These are phyloP conservation scores for Geotrichum phurueaensis DNA, from an alignment of 1,139 yeast genomes.

Conservation along the genomic window DNA sequence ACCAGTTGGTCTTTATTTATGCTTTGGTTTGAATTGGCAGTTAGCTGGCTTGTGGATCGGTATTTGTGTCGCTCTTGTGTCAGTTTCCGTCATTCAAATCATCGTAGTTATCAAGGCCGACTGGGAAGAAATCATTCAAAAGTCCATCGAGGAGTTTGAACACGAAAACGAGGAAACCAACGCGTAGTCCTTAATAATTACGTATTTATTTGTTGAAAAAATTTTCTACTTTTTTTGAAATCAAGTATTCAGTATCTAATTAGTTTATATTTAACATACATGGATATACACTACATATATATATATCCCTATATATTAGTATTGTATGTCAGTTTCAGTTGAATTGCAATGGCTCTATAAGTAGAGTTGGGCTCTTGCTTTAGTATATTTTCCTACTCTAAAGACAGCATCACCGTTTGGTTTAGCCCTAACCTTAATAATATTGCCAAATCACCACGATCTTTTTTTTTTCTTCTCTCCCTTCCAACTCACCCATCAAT, in stretches of 20 bases:
- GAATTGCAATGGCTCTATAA: background rate
- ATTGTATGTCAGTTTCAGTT: too few species aligned
- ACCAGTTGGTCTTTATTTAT: slow-evolving; percentile 63
- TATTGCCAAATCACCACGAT: background rate
- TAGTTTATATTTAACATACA: too few species aligned
- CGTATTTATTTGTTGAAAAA: background rate
- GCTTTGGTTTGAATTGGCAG: slow-evolving; percentile 48
- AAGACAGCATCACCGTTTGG: background rate
- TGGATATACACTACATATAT: too few species aligned
- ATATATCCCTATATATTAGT: background rate
- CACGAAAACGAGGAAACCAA: background rate
- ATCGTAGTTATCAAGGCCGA: slow-evolving; percentile 12
- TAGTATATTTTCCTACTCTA: background rate
- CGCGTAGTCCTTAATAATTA: background rate
- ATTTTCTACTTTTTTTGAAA: background rate
- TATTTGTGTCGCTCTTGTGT: slow-evolving; percentile 49
- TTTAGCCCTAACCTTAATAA: background rate
- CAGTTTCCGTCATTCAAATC: slow-evolving; percentile 16
- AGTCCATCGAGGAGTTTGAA: slow-evolving; percentile 14
- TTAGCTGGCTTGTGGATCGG: slow-evolving; percentile 78
- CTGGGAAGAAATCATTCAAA: slow-evolving; percentile 16
- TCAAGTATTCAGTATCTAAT: background rate
- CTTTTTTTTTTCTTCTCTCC: background rate
- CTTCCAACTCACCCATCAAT: background rate
- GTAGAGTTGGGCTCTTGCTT: background rate